Evolutionary conservation across 371 early-diverging fungal species (phyloP).

Genomic region (Mucor irregularis): DNA sequence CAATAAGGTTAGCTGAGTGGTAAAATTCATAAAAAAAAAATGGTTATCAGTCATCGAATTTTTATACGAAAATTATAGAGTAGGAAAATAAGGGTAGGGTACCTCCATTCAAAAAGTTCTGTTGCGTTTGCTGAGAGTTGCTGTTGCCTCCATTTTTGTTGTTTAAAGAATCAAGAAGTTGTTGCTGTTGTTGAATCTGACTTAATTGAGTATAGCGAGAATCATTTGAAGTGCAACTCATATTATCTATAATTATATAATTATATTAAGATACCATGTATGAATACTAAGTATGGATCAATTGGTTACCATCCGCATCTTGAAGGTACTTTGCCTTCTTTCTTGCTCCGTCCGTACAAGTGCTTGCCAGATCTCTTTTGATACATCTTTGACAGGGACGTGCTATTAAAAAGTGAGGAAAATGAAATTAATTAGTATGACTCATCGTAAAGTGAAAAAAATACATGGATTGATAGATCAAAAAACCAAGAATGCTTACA

Average conservation of each 20-base stretch:
- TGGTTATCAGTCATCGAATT: background rate
- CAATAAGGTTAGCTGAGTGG: conserved; percentile 14
- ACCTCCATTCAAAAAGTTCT: conserved; percentile 11
- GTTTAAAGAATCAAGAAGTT: conserved; percentile 3
- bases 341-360: conserved; percentile 77
- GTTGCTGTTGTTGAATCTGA: background rate
- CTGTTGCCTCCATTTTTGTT: no score
- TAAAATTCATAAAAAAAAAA: background rate
- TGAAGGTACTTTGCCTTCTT: conserved; percentile 86
- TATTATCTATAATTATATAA: background rate
- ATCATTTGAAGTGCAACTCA: conserved; percentile 6
- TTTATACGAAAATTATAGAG: background rate
- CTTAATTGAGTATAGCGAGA: conserved; percentile 1
- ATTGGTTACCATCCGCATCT: conserved; percentile 38
- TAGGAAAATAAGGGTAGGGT: conserved; percentile 6
- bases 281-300: no score
- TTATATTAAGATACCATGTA: background rate
- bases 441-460: no score
- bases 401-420: conserved; percentile 27
- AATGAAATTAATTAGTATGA: background rate
- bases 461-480: no score
- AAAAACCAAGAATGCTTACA: conserved; percentile 30
- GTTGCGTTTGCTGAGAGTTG: no score
- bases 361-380: conserved; percentile 65
- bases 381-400: conserved; percentile 84